A percentile compares a stretch with the other conserved stretches of the same genome.
Conservation (phyloP, 2,329 filamentous ascomycete genomes). For the Orbilia quercus region DNA sequence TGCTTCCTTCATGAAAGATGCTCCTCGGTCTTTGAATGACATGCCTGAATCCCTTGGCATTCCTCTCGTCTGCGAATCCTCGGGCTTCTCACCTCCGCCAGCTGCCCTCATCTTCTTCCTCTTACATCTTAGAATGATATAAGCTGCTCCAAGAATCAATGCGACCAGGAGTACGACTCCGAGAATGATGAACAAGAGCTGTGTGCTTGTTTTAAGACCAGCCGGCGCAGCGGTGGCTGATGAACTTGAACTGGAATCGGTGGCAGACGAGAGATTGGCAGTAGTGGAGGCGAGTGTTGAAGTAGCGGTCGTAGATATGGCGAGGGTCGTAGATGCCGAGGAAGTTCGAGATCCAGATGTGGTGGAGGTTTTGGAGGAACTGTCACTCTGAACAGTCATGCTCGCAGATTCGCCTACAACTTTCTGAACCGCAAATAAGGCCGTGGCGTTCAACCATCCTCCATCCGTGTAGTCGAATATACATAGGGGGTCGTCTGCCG, state of each 20-base stretch:
- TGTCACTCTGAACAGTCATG: constrained; percentile 19
- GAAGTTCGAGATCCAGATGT: constrained; percentile 27
- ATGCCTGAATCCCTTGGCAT: constrained; percentile 52
- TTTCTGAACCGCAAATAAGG: constrained; percentile 45
- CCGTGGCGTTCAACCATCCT: constrained; percentile 58
- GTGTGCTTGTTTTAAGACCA: constrained; percentile 57
- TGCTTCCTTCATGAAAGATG: constrained; percentile 60
- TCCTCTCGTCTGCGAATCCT: constrained; percentile 29
- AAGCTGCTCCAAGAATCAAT: constrained; percentile 57
- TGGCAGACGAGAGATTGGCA: constrained; percentile 24
- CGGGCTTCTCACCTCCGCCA: constrained; percentile 40
- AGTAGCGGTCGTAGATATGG: constrained; percentile 23
- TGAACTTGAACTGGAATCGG: constrained; percentile 13
- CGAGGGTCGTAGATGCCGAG: constrained; percentile 10
- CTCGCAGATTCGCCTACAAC: constrained; percentile 20
- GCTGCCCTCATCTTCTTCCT: constrained; percentile 54
- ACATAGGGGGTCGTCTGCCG: constrained; percentile 54
- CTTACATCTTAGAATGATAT: constrained; percentile 56
- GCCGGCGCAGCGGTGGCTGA: constrained; percentile 30
- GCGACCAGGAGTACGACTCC: constrained; percentile 57
- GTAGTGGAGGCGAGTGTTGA: constrained; percentile 25
- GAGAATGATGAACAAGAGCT: constrained; percentile 59
- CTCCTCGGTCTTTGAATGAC: constrained; percentile 60
- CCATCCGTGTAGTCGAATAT: constrained; percentile 56
- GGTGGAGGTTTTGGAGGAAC: constrained; percentile 34